Evolutionary conservation across 1,139 yeast genomes (phyloP), one percentile per base, ranked within the genome.

Genomic region (Scheffersomyces segobiensis): DNA sequence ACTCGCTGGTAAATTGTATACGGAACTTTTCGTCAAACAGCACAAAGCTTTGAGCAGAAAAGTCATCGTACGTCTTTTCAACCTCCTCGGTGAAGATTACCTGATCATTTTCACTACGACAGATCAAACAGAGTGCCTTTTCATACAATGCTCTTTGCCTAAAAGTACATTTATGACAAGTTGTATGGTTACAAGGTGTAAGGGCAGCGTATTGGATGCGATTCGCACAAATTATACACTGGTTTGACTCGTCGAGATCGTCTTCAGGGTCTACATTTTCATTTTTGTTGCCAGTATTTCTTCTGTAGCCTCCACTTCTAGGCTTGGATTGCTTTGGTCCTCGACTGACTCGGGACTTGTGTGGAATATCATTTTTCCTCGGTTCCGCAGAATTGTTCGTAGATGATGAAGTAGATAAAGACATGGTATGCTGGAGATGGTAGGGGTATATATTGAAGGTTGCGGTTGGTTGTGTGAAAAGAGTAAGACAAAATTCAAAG

Each of bases 171-270:
- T 74, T 76, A 70, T 92, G 93, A 72, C 99, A 95, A 0, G 93
- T 87, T 24, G 81, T 82, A 70, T 95, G 98, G 65, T 88, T 88
- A 74, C 99, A 95, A 0, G 93, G 91, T 2, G 95, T 85, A 18
- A 89, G 72, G 0, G 97, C 91, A 2, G 87, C 87, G 67, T 82
- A 84, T 22, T 65, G 67, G 51, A 93, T 80, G 52, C 76, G 78
- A 54, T 91, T 89, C 0, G 98, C 96, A 77, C 99, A 95, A 58
- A 95, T 91, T 49, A 93, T 74, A 77, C 98, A 93, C 32, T 78
- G 72, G 24, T 75, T 70, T 21, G 64, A 66, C 32, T 82, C 85
- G 32, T 68, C 71, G 1, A 55, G 59, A 18, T 71, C 74, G 18
- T 71, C 76, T 5, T 71, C 78, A 0, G 70, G 77, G n/a, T 52